These are phyloP conservation scores for Hysterium pulicare DNA, from an alignment of 2,329 filamentous ascomycete genomes.

Conservation along the genomic window DNA sequence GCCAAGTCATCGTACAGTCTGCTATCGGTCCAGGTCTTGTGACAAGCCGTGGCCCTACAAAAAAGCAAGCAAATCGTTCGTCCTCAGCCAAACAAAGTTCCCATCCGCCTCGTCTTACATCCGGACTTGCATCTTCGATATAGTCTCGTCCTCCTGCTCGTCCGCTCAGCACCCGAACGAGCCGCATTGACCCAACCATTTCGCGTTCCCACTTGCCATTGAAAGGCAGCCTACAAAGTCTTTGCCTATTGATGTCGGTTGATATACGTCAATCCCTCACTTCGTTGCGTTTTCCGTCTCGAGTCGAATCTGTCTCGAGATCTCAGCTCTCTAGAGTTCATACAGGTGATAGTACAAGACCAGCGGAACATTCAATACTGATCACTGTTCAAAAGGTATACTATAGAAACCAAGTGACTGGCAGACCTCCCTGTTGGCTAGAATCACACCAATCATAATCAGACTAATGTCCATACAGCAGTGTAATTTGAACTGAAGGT, in stretches of 20 bases:
- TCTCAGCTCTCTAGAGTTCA: constrained; percentile 55
- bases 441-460: constrained; percentile 20
- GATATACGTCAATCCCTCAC: constrained; percentile 53
- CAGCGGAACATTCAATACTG: constrained; percentile 38
- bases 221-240: constrained; percentile 27
- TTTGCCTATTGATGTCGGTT: constrained; percentile 55
- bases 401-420: constrained; percentile 32
- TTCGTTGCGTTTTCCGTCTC: constrained; percentile 54
- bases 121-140: constrained; percentile 20
- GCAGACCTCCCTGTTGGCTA: constrained; percentile 27
- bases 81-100: constrained; percentile 19
- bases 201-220: constrained; percentile 12
- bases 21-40: constrained; percentile 30
- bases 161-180: constrained; percentile 16
- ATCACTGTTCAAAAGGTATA: constrained; percentile 34
- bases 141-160: constrained; percentile 8
- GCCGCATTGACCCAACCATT: constrained; percentile 15
- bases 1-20: constrained; percentile 32
- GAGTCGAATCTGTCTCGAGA: constrained; percentile 56
- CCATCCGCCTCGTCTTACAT: constrained; percentile 5
- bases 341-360: constrained; percentile 52
- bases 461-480: constrained; percentile 34
- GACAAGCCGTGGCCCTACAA: constrained; percentile 22
- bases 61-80: constrained; percentile 18
- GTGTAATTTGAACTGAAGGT: constrained; percentile 33